phyloP scores from a whole-genome alignment of 192 early-diverging fungal species.

The Mortierella alpina region DNA sequence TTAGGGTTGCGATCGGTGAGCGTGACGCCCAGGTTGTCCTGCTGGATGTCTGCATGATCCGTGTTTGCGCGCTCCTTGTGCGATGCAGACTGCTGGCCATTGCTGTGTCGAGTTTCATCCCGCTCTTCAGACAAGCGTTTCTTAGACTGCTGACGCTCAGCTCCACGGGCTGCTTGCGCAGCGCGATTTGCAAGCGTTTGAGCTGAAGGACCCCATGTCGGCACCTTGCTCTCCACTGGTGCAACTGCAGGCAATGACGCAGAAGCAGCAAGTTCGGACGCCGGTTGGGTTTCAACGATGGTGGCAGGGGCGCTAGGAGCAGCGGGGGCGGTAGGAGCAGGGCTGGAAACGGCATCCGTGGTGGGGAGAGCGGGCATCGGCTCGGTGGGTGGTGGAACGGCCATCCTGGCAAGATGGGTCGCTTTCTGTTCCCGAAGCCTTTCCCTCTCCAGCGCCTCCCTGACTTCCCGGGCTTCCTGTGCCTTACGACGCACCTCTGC shows the following conservation, averaged over 20 bases:
- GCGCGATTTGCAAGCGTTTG: conserved; percentile 45
- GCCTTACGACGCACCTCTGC: conserved; percentile 21
- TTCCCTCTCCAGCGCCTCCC: conserved; percentile 25
- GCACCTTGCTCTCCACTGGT: conserved; percentile 15
- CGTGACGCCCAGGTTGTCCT: neutral
- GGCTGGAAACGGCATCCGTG: neutral
- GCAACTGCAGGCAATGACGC: neutral
- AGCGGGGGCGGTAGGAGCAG: neutral
- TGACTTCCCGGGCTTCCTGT: conserved; percentile 21
- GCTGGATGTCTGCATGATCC: conserved; percentile 1
- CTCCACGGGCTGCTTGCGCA: conserved; percentile 19
- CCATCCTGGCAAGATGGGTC: neutral
- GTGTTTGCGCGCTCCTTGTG: neutral
- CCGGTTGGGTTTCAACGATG: neutral
- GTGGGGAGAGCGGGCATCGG: neutral
- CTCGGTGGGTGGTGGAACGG: neutral
- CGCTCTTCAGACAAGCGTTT: conserved; percentile 15
- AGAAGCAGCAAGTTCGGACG: neutral
- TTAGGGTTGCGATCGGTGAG: neutral
- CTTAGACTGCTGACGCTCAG: conserved; percentile 16
- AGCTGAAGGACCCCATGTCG: conserved; percentile 48
- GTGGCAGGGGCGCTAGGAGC: neutral
- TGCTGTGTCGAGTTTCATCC: conserved; percentile 2
- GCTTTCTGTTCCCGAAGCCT: neutral
- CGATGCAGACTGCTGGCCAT: neutral